phyloP scores from a whole-genome alignment of 1,284 basidiomycete genomes.

The Fistulinella cinereoalba region DNA sequence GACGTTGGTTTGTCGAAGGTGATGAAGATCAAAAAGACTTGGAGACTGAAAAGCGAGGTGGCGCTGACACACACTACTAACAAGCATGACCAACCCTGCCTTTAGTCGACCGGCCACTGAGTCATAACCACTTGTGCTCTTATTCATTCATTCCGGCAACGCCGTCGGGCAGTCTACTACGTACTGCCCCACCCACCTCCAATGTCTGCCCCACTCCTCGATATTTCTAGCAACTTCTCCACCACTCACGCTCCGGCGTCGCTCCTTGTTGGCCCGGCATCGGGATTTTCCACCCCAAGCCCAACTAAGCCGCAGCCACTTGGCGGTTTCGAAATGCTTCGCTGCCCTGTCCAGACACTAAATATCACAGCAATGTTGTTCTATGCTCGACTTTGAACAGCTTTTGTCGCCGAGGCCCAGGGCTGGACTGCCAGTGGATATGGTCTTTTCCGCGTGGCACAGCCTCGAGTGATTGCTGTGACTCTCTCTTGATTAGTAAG shows the following conservation, averaged over 20 bases:
- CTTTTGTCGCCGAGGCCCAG: neutral
- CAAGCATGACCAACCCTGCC: neutral
- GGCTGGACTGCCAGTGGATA: neutral
- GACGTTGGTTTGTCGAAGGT: neutral
- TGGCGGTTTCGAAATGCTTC: neutral
- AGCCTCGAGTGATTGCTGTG: neutral
- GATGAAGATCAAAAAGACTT: no score
- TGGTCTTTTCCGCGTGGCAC: neutral
- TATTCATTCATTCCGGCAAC: neutral
- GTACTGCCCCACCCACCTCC: no score
- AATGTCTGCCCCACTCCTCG: neutral
- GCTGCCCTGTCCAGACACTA: neutral
- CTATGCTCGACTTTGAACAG: neutral
- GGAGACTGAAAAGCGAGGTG: no score
- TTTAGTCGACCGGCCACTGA: neutral
- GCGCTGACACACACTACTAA: neutral
- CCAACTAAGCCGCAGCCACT: neutral
- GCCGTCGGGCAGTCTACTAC: no score
- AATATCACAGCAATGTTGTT: neutral
- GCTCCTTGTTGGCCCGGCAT: no score
- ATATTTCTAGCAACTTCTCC: neutral
- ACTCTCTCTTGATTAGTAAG: neutral
- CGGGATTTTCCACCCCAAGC: no score
- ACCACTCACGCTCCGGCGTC: no score
- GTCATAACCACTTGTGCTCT: no score